Conservation (phyloP, 306 rosid genomes). For the Lupinus albus region DNA sequence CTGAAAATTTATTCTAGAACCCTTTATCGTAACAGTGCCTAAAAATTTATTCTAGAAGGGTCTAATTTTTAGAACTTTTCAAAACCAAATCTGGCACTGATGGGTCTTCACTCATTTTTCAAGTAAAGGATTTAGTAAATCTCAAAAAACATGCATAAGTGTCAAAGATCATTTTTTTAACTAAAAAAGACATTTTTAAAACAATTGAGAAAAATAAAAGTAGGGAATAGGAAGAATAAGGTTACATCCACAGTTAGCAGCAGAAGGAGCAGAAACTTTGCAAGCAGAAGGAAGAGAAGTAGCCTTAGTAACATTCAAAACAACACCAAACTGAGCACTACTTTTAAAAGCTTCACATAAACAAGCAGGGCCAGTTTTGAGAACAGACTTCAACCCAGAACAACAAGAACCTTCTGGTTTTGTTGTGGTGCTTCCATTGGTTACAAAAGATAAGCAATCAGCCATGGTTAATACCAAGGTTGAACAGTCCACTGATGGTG, state of each 20-base stretch:
- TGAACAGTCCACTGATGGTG: conserved; percentile 78
- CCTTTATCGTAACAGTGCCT: too few species aligned
- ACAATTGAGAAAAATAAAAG: not conserved
- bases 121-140: too few species aligned
- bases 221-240: not conserved
- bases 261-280: conserved; percentile 82
- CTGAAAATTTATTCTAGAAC: too few species aligned
- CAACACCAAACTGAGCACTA: conserved; percentile 82
- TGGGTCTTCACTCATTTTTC: too few species aligned
- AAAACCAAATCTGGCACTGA: too few species aligned
- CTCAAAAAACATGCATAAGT: too few species aligned
- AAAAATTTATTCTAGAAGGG: too few species aligned
- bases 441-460: conserved; percentile 83
- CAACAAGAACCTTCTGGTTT: conserved; percentile 81
- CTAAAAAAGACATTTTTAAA: too few species aligned
- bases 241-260: conserved; percentile 76
- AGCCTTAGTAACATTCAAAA: conserved; percentile 83
- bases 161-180: too few species aligned
- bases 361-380: conserved; percentile 69
- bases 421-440: conserved; percentile 67
- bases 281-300: conserved; percentile 83
- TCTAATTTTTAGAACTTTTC: too few species aligned
- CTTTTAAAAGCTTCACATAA: conserved; percentile 86
- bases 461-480: conserved; percentile 67
- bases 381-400: conserved; percentile 78